Evolutionary conservation across 805 yeast species (phyloP).

Genomic region (Candida gorgasii): DNA sequence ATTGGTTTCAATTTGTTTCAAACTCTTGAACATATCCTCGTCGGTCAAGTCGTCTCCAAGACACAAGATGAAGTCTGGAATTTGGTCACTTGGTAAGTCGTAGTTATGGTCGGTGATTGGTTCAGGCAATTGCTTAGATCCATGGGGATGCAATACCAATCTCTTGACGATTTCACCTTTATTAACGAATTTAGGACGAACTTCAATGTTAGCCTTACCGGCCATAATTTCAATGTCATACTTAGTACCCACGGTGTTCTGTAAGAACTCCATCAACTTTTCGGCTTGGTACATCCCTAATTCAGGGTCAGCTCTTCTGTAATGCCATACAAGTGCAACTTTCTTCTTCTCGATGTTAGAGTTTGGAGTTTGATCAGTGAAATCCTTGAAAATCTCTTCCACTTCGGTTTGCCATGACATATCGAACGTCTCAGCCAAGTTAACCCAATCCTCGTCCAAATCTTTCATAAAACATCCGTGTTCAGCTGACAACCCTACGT

Average conservation of each 20-base stretch:
- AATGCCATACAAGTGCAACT: constrained; percentile 98
- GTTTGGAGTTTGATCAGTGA: constrained; percentile 90
- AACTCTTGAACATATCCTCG: constrained; percentile 92
- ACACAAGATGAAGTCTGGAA: constrained; percentile 86
- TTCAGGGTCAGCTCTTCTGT: constrained; percentile 91
- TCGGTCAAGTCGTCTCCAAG: constrained; percentile 96
- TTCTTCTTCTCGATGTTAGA: constrained; percentile 82
- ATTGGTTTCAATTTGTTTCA: constrained; percentile 58
- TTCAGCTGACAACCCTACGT: constrained; percentile 88
- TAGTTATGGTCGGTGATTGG: constrained; percentile 24
- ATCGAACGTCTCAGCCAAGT: constrained; percentile 77
- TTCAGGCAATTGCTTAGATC: constrained; percentile 47
- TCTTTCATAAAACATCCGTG: constrained; percentile 94
- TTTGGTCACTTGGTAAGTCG: constrained; percentile 39
- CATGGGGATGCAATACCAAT: constrained; percentile 66
- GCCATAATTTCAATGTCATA: constrained; percentile 93
- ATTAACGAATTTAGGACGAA: constrained; percentile 91
- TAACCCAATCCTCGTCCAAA: constrained; percentile 74
- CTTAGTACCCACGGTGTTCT: constrained; percentile 55
- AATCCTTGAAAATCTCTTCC: constrained; percentile 66
- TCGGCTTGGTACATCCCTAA: constrained; percentile 85
- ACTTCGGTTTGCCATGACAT: constrained; percentile 95
- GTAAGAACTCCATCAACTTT: constrained; percentile 58
- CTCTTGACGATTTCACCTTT: constrained; percentile 94
- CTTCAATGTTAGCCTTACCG: constrained; percentile 97